Conservation (phyloP, 2,329 filamentous ascomycete species). For the Septoria petroselini region DNA sequence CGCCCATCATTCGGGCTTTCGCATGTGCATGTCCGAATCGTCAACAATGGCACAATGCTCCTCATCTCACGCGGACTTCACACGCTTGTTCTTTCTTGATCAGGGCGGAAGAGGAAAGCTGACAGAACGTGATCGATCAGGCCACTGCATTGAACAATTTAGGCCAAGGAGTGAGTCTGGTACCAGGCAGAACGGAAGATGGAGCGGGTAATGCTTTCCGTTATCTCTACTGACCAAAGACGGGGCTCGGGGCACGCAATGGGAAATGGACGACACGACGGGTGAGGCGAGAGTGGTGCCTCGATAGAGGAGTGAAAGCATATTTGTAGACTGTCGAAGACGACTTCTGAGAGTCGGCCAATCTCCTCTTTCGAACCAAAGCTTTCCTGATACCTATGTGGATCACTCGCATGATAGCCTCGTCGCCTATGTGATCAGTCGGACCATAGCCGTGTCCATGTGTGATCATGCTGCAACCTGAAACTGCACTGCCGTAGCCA, state of each 20-base stretch:
- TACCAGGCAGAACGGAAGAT: conserved; percentile 16
- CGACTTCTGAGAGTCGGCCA: background rate
- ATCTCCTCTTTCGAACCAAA: background rate
- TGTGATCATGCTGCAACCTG: background rate
- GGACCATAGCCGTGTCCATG: background rate
- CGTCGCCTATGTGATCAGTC: background rate
- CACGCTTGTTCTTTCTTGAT: no score
- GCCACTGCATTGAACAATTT: conserved; percentile 18
- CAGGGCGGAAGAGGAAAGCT: no score
- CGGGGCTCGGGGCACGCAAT: conserved; percentile 16
- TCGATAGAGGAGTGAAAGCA: conserved; percentile 6
- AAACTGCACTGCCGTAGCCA: background rate
- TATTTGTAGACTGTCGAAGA: background rate
- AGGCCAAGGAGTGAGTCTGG: conserved; percentile 10
- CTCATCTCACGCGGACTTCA: no score
- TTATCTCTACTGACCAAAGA: conserved; percentile 20
- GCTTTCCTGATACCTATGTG: no score
- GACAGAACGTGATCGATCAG: background rate
- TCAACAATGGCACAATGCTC: no score
- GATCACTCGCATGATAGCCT: no score
- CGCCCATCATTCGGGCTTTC: background rate
- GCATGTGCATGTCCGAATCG: background rate
- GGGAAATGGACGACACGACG: conserved; percentile 16
- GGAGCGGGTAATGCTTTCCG: conserved; percentile 17
- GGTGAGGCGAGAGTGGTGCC: conserved; percentile 19